Conservation (phyloP, 2,329 filamentous ascomycete genomes). For the Penicillium brevicompactum region DNA sequence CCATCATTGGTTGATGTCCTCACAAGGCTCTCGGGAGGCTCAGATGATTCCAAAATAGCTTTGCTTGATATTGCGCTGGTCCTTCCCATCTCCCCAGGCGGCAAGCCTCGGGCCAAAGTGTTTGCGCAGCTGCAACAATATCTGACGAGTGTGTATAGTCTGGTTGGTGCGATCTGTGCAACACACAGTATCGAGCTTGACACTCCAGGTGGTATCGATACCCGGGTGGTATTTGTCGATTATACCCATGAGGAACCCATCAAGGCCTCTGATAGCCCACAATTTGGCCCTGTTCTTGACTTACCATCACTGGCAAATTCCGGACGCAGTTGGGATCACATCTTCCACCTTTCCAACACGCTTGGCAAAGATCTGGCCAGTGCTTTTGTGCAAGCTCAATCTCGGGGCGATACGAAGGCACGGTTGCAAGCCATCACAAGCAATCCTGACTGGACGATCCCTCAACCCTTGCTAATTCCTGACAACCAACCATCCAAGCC, state of each 20-base stretch:
- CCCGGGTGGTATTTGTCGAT: constrained; percentile 72
- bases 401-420: constrained; percentile 21
- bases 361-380: constrained; percentile 29
- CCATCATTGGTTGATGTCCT: constrained; percentile 60
- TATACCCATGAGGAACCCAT: constrained; percentile 44
- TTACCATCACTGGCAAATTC: constrained; percentile 50
- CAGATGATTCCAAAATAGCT: constrained; percentile 34
- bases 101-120: constrained; percentile 55
- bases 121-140: constrained; percentile 74
- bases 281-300: constrained; percentile 54
- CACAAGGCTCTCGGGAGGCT: constrained; percentile 46
- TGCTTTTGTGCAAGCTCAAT: constrained; percentile 31
- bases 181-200: constrained; percentile 64
- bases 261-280: constrained; percentile 17
- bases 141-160: constrained; percentile 74
- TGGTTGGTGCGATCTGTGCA: constrained; percentile 73
- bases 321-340: constrained; percentile 31
- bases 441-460: constrained; percentile 24
- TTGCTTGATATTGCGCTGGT: constrained; percentile 64
- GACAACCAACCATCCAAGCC: constrained; percentile 20
- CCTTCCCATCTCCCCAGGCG: constrained; percentile 56
- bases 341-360: constrained; percentile 35
- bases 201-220: constrained; percentile 72
- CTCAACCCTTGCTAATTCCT: constrained; percentile 25
- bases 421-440: constrained; percentile 24